A percentile compares a stretch with the other conserved stretches of the same genome.
These are phyloP conservation scores for Talaromyces stipitatus DNA, from an alignment of 495 filamentous ascomycete species.

Conservation along the genomic window DNA sequence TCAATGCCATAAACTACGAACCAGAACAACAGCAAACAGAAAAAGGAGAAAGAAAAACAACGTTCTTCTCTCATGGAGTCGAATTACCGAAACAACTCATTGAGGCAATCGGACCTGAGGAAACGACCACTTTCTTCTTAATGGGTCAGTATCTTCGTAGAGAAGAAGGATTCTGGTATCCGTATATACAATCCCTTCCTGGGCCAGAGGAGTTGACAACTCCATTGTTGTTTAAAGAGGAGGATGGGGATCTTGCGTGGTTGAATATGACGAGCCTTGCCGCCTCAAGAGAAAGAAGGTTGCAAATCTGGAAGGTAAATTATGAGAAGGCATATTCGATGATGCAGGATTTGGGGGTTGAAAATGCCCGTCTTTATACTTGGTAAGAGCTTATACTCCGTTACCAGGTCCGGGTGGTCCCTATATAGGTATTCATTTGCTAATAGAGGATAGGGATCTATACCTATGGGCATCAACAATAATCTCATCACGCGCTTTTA, in stretches of 20 bases:
- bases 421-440: background rate
- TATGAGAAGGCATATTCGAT: conserved; percentile 32
- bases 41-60: background rate
- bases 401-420: background rate
- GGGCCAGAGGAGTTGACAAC: conserved; percentile 44
- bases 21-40: background rate
- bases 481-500: conserved; percentile 50
- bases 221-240: conserved; percentile 47
- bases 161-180: conserved; percentile 49
- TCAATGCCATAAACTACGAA: conserved; percentile 36
- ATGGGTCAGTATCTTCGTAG: conserved; percentile 47
- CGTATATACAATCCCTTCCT: conserved; percentile 55
- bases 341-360: conserved; percentile 29
- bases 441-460: conserved; percentile 42
- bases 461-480: conserved; percentile 60
- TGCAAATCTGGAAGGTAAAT: conserved; percentile 39
- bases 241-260: conserved; percentile 48
- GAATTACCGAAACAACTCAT: conserved; percentile 27
- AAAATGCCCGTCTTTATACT: conserved; percentile 26
- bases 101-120: conserved; percentile 27
- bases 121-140: conserved; percentile 45
- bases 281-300: conserved; percentile 34
- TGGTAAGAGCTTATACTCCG: conserved; percentile 29
- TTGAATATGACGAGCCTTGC: conserved; percentile 53
- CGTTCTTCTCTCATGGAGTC: conserved; percentile 30